Evolutionary conservation across 2,329 filamentous ascomycete species (phyloP), one percentile per base, ranked within the genome.

Genomic region (Diplodia seriata): DNA sequence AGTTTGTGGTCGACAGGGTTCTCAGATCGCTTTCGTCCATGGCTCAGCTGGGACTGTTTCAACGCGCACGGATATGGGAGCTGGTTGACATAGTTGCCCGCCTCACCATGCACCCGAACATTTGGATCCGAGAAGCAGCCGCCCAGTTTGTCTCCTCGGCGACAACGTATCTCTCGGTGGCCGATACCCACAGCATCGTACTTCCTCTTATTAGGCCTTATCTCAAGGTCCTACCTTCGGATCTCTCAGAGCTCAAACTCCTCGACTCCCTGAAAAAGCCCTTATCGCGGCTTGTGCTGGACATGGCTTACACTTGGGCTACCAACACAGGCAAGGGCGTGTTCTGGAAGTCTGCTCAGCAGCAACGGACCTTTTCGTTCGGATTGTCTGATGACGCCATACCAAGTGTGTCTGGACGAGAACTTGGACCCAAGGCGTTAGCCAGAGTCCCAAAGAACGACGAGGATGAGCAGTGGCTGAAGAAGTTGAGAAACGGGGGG

Each of bases 401-500:
- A 26, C 84, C 86, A 12, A 81, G 83, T 2, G 84, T 87, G 69
- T 84, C 86, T 55, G 82, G 85, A 56, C 85, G 83, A 73, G 89
- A 90, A 69, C 76, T 85, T 64, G 84, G 84, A 47, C 77, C 82
- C 59, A 86, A 85, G 72, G 83, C 87, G 11, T 79, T 95, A 33
- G 85, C 83, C 70, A 88, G 87, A 71, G 81, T 91, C 3, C 81
- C 86, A 0, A 94, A 89, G 75, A 97, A 94, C 72, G 93, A 97
- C 9, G 94, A 98, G 77, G 95, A 99, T 75, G 93, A 97, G 70
- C 88, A 93, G 72, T 98, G 95, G 94, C 82, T 99, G n/a, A 84
- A 87, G 15, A 91, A 93, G 71, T 81, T 99, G 57, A 88, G 91
- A 62, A 97, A 92, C 71, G 87, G 97, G 51, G 95, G 95, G 0